phyloP scores from a whole-genome alignment of 139 green algal species.

The Desmodesmus armatus region DNA sequence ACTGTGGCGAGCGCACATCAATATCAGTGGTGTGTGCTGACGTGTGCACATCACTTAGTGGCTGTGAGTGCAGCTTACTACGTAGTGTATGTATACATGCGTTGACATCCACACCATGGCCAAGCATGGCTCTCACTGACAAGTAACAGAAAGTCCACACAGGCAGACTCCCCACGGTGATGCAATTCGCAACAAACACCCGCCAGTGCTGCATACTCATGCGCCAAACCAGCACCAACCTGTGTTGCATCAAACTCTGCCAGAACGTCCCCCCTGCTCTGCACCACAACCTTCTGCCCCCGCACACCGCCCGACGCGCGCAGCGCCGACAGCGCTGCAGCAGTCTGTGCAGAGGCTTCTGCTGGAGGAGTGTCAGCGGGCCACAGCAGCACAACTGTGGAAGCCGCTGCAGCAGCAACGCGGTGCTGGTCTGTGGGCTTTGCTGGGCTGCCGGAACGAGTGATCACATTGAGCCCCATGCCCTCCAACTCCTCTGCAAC shows the following conservation, averaged over 20 bases:
- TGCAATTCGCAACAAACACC: too few relatives aligned
- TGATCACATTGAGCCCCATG: conserved; percentile 40
- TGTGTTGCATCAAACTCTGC: conserved; percentile 34
- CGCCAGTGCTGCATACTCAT: too few relatives aligned
- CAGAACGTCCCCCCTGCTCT: conserved; percentile 24
- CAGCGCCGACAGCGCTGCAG: conserved; percentile 47
- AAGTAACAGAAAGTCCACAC: too few relatives aligned
- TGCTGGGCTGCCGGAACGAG: conserved; percentile 14
- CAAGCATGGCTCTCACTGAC: too few relatives aligned
- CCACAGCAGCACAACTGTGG: conserved; percentile 58
- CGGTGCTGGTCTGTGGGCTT: conserved; percentile 49
- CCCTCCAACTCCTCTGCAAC: conserved; percentile 42
- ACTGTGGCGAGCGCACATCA: too few relatives aligned
- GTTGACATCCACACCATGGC: too few relatives aligned
- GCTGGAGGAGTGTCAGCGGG: conserved; percentile 31
- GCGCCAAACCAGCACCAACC: conserved; percentile 2
- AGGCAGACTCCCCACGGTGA: too few relatives aligned
- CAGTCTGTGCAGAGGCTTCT: conserved; percentile 12
- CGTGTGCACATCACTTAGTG: too few relatives aligned
- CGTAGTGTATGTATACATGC: too few relatives aligned
- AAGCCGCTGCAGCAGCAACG: conserved; percentile 46
- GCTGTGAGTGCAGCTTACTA: too few relatives aligned
- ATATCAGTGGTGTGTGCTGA: too few relatives aligned
- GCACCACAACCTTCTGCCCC: conserved; percentile 52
- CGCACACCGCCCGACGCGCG: conserved; percentile 3